These are phyloP conservation scores for Yamadazyma epiphylla DNA, from an alignment of 1,139 yeast species.

Conservation along the genomic window DNA sequence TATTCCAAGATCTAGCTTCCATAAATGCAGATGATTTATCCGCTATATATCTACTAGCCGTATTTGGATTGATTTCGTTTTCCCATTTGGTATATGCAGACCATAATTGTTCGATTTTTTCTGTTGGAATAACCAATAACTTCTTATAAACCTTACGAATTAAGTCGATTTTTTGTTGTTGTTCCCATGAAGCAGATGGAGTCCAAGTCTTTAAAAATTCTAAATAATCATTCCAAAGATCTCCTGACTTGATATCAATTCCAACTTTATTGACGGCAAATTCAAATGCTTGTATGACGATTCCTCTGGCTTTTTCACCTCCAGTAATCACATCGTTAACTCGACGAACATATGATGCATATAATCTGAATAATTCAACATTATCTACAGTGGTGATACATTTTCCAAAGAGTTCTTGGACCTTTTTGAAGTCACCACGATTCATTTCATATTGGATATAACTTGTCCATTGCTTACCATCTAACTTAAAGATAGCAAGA, in stretches of 20 bases:
- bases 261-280: slow-evolving; percentile 79
- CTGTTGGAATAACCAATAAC: slow-evolving; percentile 68
- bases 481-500: slow-evolving; percentile 60
- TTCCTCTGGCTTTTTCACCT: slow-evolving; percentile 77
- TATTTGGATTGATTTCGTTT: slow-evolving; percentile 64
- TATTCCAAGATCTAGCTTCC: slow-evolving; percentile 79
- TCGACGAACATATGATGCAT: slow-evolving; percentile 75
- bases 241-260: slow-evolving; percentile 67
- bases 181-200: slow-evolving; percentile 81
- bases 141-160: slow-evolving; percentile 72
- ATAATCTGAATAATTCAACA: slow-evolving; percentile 68
- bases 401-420: slow-evolving; percentile 59
- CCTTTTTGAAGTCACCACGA: slow-evolving; percentile 65
- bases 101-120: slow-evolving; percentile 78
- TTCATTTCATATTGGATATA: slow-evolving; percentile 69
- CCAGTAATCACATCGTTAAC: slow-evolving; percentile 78
- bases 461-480: slow-evolving; percentile 66
- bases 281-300: slow-evolving; percentile 79
- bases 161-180: slow-evolving; percentile 75
- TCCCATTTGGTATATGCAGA: slow-evolving; percentile 79
- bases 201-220: slow-evolving; percentile 78
- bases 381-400: slow-evolving; percentile 58
- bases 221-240: slow-evolving; percentile 79
- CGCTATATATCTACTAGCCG: slow-evolving; percentile 81
- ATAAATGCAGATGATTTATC: slow-evolving; percentile 85